Evolutionary conservation across 2,329 filamentous ascomycete species (phyloP).

Genomic region (Pestalotiopsis sp.): DNA sequence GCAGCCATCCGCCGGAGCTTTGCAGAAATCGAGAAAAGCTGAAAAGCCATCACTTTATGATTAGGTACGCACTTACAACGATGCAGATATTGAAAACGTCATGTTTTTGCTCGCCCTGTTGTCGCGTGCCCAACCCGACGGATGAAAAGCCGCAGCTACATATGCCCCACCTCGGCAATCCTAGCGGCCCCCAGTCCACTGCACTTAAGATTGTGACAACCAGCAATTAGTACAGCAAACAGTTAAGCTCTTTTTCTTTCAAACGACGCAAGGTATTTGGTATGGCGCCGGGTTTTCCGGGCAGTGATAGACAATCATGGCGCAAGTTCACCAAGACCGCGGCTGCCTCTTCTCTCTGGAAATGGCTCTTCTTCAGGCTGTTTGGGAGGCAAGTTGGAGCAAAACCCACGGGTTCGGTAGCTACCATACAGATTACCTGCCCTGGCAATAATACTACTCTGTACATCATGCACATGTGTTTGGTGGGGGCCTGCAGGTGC

Average conservation of each 20-base stretch:
- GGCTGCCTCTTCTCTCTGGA: no score
- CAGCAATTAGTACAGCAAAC: background rate
- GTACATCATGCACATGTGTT: no score
- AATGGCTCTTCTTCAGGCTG: no score
- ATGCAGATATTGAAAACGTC: background rate
- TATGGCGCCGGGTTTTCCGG: background rate
- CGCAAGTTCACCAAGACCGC: no score
- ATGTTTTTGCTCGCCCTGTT: background rate
- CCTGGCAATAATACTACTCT: no score
- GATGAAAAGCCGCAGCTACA: background rate
- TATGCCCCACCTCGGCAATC: background rate
- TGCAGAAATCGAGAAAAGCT: background rate
- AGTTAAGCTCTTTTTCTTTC: background rate
- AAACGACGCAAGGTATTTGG: background rate
- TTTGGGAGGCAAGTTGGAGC: no score
- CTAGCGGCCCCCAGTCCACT: background rate
- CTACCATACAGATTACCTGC: no score
- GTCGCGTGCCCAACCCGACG: background rate
- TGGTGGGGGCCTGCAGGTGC: no score
- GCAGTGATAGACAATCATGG: no score
- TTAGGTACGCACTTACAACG: background rate
- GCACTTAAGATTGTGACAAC: background rate
- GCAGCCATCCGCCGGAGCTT: no score
- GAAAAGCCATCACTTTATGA: background rate
- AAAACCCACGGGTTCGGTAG: no score